phyloP scores from a whole-genome alignment of 148 eudicot species.

The Heliosperma pusillum region DNA sequence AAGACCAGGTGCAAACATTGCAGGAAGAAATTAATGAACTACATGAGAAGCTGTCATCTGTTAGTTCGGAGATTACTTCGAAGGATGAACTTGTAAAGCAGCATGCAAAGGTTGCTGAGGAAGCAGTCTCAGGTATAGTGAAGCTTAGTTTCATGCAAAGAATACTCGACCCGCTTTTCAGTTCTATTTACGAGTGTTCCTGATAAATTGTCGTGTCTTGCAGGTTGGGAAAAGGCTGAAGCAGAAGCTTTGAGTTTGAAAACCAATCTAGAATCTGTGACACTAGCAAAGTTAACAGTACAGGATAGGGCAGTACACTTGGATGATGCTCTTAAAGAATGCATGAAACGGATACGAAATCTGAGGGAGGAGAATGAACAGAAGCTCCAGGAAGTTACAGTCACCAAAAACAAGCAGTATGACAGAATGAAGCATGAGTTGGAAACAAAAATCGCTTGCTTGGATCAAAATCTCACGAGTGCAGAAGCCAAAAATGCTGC shows the following conservation, averaged over 20 bases:
- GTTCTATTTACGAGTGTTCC: background rate
- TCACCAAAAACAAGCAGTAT: conserved; percentile 58
- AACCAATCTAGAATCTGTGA: conserved; percentile 77
- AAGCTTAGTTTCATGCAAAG: background rate
- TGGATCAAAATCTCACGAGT: conserved; percentile 71
- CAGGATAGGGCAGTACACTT: conserved; percentile 84
- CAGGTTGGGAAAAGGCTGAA: conserved; percentile 99
- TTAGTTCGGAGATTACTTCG: conserved; percentile 63
- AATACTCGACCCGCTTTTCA: no score
- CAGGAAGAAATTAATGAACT: conserved; percentile 62
- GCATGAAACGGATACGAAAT: conserved; percentile 85
- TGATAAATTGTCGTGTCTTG: conserved; percentile 11
- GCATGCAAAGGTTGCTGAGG: conserved; percentile 94
- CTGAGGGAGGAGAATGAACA: conserved; percentile 87
- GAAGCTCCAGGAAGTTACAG: conserved; percentile 58
- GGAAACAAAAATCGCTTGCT: conserved; percentile 51
- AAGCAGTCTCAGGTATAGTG: conserved; percentile 80
- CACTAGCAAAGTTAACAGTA: conserved; percentile 74
- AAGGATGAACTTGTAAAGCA: conserved; percentile 86
- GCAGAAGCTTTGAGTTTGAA: conserved; percentile 87
- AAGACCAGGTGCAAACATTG: conserved; percentile 53
- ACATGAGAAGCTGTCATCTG: conserved; percentile 63
- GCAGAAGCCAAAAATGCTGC: conserved; percentile 81
- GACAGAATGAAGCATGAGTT: conserved; percentile 74
- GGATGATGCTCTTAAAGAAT: conserved; percentile 90